phyloP scores from a whole-genome alignment of 139 green algal species.

The Coelastrella sp. region DNA sequence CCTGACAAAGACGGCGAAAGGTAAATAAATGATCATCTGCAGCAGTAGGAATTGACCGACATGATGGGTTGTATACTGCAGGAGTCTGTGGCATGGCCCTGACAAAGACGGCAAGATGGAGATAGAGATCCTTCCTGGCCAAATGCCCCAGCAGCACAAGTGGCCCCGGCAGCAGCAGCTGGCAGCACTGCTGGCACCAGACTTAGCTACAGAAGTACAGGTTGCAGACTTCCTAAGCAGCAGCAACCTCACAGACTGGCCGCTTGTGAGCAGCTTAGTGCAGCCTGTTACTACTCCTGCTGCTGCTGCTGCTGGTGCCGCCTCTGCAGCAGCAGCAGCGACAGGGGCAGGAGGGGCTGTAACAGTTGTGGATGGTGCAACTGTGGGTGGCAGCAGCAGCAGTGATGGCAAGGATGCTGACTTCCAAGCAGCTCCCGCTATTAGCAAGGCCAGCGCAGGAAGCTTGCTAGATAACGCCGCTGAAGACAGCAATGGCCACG shows the following conservation, averaged over 20 bases:
- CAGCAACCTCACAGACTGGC: not conserved
- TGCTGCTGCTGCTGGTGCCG: not conserved
- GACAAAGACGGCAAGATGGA: constrained; percentile 88
- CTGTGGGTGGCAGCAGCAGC: not conserved
- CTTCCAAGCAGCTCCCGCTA: not conserved
- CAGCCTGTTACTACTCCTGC: too few species aligned
- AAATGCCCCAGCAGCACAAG: constrained; percentile 1
- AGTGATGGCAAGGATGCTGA: not conserved
- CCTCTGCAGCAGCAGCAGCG: constrained; percentile 23
- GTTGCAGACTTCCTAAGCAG: constrained; percentile 6
- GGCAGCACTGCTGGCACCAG: constrained; percentile 74
- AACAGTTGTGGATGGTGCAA: not conserved
- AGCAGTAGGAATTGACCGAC: too few species aligned
- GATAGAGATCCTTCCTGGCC: constrained; percentile 65
- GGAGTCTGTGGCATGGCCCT: constrained; percentile 82
- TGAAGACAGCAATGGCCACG: too few species aligned
- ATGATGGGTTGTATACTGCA: not conserved
- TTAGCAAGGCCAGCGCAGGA: too few species aligned
- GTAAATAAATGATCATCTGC: too few species aligned
- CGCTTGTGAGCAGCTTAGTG: not conserved
- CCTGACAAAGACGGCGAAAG: too few species aligned
- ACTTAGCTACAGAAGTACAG: constrained; percentile 75
- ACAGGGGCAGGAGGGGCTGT: not conserved
- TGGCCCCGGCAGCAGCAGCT: constrained; percentile 53
- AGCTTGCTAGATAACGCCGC: too few species aligned